Conservation (phyloP, 768 basidiomycete genomes). For the Gautieria morchelliformis region DNA sequence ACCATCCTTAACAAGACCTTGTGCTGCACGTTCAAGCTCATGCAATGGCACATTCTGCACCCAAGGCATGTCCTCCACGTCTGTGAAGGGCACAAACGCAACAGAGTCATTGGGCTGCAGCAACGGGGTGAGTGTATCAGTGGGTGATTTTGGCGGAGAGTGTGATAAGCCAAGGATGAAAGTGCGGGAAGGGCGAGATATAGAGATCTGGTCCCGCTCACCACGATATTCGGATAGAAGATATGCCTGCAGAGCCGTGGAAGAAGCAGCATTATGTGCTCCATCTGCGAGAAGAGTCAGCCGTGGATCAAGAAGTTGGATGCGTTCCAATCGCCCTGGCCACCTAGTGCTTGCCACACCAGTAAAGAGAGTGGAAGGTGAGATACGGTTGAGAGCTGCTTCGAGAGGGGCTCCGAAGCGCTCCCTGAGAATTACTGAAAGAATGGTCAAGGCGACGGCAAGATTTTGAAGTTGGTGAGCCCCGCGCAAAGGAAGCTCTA, state of each 20-base stretch:
- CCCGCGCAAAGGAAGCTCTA: conserved; percentile 58
- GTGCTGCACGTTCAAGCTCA: conserved; percentile 39
- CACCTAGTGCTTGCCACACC: conserved; percentile 39
- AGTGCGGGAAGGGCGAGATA: conserved; percentile 35
- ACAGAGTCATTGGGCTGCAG: conserved; percentile 37
- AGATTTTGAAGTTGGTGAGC: conserved; percentile 81
- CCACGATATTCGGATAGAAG: conserved; percentile 32
- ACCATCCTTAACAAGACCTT: conserved; percentile 32
- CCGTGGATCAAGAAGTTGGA: conserved; percentile 38
- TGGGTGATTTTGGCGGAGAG: conserved; percentile 77
- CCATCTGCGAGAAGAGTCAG: conserved; percentile 72
- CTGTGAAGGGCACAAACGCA: conserved; percentile 55
- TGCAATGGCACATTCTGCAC: conserved; percentile 51
- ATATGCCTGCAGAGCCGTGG: conserved; percentile 57
- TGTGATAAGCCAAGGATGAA: conserved; percentile 78
- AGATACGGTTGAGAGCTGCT: neutral
- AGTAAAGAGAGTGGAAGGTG: conserved; percentile 3
- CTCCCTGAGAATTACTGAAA: conserved; percentile 37
- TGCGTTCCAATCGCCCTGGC: conserved; percentile 70
- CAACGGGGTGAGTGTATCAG: conserved; percentile 61
- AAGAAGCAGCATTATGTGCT: conserved; percentile 84
- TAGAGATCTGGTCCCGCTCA: conserved; percentile 10
- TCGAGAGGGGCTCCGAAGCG: conserved; percentile 28
- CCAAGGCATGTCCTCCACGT: conserved; percentile 94
- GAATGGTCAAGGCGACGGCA: conserved; percentile 52